phyloP scores from a whole-genome alignment of 352 stramenopile genomes.

The Thraustochytrium sp. region DNA sequence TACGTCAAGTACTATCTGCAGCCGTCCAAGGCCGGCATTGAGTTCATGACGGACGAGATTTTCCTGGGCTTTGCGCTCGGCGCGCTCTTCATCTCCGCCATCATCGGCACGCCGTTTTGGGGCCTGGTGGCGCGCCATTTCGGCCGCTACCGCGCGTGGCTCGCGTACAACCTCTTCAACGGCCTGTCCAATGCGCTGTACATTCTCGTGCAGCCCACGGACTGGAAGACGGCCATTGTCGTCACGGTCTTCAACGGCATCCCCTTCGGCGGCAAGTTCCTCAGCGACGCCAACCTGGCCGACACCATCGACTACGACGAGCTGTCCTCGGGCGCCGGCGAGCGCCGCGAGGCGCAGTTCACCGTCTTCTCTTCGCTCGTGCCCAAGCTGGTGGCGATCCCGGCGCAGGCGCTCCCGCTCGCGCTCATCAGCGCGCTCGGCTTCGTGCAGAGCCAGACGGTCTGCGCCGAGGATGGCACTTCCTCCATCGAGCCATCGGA shows the following conservation, averaged over 20 bases:
- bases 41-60: slow-evolving; percentile 44
- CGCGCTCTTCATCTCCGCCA: slow-evolving; percentile 46
- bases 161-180: slow-evolving; percentile 49
- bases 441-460: not conserved
- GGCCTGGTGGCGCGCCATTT: slow-evolving; percentile 24
- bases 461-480: not conserved
- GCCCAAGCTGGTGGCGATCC: slow-evolving; percentile 49
- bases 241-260: slow-evolving; percentile 51
- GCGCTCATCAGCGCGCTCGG: slow-evolving; percentile 46
- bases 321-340: slow-evolving; percentile 41
- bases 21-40: slow-evolving; percentile 30
- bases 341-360: slow-evolving; percentile 49
- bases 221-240: slow-evolving; percentile 37
- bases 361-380: slow-evolving; percentile 49
- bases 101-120: slow-evolving; percentile 49
- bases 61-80: slow-evolving; percentile 45
- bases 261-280: slow-evolving; percentile 48
- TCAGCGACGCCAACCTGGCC: slow-evolving; percentile 48
- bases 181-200: slow-evolving; percentile 48
- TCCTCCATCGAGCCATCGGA: not conserved
- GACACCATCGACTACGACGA: slow-evolving; percentile 52
- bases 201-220: slow-evolving; percentile 39
- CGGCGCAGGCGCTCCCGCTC: slow-evolving; percentile 44
- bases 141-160: slow-evolving; percentile 47
- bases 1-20: slow-evolving; percentile 50